Evolutionary conservation across 805 yeast genomes (phyloP).

Genomic region (Tetrapisispora phaffii): DNA sequence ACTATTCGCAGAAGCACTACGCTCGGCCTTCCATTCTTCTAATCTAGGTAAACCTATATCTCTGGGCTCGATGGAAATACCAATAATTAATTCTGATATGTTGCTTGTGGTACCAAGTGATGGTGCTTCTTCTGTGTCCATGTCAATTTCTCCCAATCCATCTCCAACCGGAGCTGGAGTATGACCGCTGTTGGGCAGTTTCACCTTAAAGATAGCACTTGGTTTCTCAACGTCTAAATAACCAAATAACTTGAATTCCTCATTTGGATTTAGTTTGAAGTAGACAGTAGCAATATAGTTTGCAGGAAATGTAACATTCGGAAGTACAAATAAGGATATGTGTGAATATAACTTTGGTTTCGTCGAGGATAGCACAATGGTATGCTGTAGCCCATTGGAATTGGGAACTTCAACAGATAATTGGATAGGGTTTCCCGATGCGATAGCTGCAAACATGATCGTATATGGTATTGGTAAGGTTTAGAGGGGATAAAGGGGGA

Average conservation of each 20-base stretch:
- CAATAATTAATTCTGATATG: slow-evolving; percentile 43
- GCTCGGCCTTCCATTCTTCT: slow-evolving; percentile 32
- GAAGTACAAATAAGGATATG: slow-evolving; percentile 74
- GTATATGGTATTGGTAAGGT: not conserved
- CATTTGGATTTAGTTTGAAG: slow-evolving; percentile 61
- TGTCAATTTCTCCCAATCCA: slow-evolving; percentile 47
- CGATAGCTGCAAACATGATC: slow-evolving; percentile 31
- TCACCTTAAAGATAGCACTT: slow-evolving; percentile 82
- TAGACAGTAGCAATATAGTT: slow-evolving; percentile 75
- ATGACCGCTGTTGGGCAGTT: slow-evolving; percentile 23
- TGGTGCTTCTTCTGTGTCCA: slow-evolving; percentile 40
- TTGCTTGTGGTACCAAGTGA: slow-evolving; percentile 29
- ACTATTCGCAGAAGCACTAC: slow-evolving; percentile 10
- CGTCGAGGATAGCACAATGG: slow-evolving; percentile 28
- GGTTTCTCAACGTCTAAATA: slow-evolving; percentile 60
- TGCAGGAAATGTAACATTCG: slow-evolving; percentile 65
- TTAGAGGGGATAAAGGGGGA: too few species aligned
- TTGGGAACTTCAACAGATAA: slow-evolving; percentile 30
- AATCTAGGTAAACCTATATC: slow-evolving; percentile 53
- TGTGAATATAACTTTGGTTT: slow-evolving; percentile 43
- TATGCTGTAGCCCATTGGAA: slow-evolving; percentile 30
- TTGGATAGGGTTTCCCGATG: slow-evolving; percentile 32
- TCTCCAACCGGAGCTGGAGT: slow-evolving; percentile 16
- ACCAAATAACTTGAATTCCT: slow-evolving; percentile 57
- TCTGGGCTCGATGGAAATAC: slow-evolving; percentile 84